Evolutionary conservation across 345 rosid species (phyloP), one percentile per base, ranked within the genome.

Genomic region (Eucalyptus erythrocorys): DNA sequence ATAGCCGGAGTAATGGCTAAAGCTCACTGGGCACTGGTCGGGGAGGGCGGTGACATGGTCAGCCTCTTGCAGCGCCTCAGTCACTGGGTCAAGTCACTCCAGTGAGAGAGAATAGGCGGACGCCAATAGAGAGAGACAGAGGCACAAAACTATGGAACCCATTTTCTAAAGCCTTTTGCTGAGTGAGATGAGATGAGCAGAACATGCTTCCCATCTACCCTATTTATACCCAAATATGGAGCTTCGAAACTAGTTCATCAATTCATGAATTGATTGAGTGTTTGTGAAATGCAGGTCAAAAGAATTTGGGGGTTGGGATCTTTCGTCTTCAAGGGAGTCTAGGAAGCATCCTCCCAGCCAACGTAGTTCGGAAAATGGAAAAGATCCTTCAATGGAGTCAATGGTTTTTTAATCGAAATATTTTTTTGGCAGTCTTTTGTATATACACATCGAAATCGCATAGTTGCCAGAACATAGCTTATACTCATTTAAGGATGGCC

Each of bases 1-100:
- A 87, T 96, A 94, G 47, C 98, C 97, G 15, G 98, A 91, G 87
- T 92, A 95, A 87, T 95, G 98, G 85, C 90, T 86, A 90, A 96
- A 96, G 48, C 87, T 81, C 76, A 92, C 96, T 47, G 91, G 88
- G 48, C 96, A 96, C 88, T 96, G 97, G 24, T 95, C 96, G 1
- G 98, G 96, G 89, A 96, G 90, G 88, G 87, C 59, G 1, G 87
- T 90, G 43, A 96, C 95, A 10, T 91, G 53, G 53, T 94, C 98
- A 6, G 93, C 93, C 4, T 92, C 95, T 51, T 88, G 89, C 90
- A 85, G 49, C 4, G 17, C 66, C 59, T 40, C 12, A 22, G 10
- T 76, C 45, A 14, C 5, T 43, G 43, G 82, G 43, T 14, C 22
- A 21, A 76, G 19, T 13, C 13, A 13, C 9, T 45, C 85, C 26